These are phyloP conservation scores for Diospyros lotus DNA, from an alignment of 148 eudicot species.

Conservation along the genomic window DNA sequence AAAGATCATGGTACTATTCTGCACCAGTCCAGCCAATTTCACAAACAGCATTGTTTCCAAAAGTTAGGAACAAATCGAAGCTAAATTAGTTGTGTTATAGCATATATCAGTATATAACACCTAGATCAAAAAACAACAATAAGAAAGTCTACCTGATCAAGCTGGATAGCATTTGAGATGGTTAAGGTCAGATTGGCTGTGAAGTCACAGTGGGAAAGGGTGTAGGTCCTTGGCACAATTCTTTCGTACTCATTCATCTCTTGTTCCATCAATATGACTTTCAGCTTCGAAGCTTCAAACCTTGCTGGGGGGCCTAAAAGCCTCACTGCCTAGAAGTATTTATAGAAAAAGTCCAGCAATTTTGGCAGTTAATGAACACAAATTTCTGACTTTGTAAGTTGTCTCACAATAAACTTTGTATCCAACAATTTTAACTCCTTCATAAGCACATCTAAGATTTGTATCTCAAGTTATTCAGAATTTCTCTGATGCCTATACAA, in stretches of 20 bases:
- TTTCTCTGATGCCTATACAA: no score
- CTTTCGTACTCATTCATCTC: slow-evolving; percentile 37
- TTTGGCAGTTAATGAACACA: neutral
- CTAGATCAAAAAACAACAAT: neutral
- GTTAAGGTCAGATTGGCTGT: slow-evolving; percentile 82
- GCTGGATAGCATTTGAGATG: slow-evolving; percentile 59
- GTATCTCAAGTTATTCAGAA: neutral
- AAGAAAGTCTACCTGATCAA: slow-evolving; percentile 57
- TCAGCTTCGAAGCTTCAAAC: slow-evolving; percentile 79
- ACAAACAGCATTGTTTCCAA: no score
- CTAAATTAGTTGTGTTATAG: neutral
- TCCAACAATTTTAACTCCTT: neutral
- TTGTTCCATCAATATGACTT: slow-evolving; percentile 64
- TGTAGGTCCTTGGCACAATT: slow-evolving; percentile 68
- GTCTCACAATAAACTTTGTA: neutral
- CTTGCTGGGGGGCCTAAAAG: slow-evolving; percentile 84
- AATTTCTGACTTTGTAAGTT: neutral
- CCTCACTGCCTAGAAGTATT: slow-evolving; percentile 51
- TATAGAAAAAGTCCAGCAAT: slow-evolving; percentile 1
- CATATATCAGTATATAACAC: neutral
- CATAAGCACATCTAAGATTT: neutral
- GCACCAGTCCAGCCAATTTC: no score
- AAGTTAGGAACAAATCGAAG: no score
- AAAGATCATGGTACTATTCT: no score
- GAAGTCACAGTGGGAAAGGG: slow-evolving; percentile 87